Evolutionary conservation across 768 basidiomycete genomes (phyloP), one percentile per base, ranked within the genome.

Genomic region (Dacryopinax primogenitus): DNA sequence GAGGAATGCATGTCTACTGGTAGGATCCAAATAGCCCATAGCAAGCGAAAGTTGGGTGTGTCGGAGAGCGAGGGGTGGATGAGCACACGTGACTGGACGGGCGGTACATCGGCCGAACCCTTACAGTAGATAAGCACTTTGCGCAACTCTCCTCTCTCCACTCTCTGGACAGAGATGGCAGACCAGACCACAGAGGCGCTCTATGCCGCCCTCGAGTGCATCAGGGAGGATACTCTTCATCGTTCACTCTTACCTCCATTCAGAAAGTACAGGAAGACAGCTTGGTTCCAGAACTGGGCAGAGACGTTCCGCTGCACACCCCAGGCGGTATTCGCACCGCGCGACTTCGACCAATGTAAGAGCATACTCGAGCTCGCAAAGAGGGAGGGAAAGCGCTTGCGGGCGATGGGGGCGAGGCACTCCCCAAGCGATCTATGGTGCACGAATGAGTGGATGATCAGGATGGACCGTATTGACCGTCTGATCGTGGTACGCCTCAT

Each of bases 371-470:
- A 90, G 71, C 84, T 92, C 28, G 92, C 93, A 0, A 79, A 85
- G 18, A 78, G 87, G 44, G 84, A 92, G 72, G 77, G 81, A 16
- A 84, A 82, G 72, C 78, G 81, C 23, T 79, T 98, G 34, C 84
- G 92, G 64, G 88, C 90, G 0, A 87, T 86, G 13, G 96, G 92
- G 13, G 85, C 91, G 16, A 95, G 94, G 1, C 94, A 97, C 76
- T 90, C 88, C 66, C 95, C 95, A 26, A 89, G 86, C 72, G 95
- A 99, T 77, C 80, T 98, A 62, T 89, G 91, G 0, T 97, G 92
- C 76, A 96, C 93, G 0, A 81, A 78, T 63, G 90, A 85, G 12
- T 93, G 83, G 77, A 88, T 97, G 85, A 76, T 98, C 65, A 81
- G 87, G 63, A 89, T 89, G 66, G 84, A 84, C 44, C 83, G 81